Evolutionary conservation across 2,329 filamentous ascomycete species (phyloP), one percentile per base, ranked within the genome.

Genomic region (Arachnomyces sp.): DNA sequence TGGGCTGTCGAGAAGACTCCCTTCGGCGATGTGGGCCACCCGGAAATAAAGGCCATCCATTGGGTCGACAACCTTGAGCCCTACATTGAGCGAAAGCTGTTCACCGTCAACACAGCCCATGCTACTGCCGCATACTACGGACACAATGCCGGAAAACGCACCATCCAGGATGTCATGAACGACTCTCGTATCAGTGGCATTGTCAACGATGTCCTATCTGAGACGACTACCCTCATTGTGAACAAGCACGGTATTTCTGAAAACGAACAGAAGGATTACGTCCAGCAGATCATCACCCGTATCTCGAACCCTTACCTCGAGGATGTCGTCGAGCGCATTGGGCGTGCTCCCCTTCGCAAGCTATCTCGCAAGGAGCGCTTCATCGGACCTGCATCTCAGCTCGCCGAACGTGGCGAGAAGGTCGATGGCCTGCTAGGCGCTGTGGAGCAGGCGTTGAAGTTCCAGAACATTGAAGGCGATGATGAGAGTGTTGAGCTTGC

Each of bases 81-180:
- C 43, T 98, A 90, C 72, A 96, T 98, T 57, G 92, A 98, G 80
- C 89, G 92, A 66, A 98, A 98, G 78, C 82, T 98, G 50, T 98
- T 89, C 75, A 98, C 92, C 15, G 90, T 98, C 76, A 98, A 98
- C 78, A 98, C 92, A 15, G 85, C 88, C 41, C 92, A 98, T 62
- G 92, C 92, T 44, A 94, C 90, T 6, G 89, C 89, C 14, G 90
- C 92, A 44, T 96, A 96, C 77, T 89, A 92, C 66, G 90, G 89
- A 40, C 85, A 94, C 75, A 77, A 88, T 69, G 77, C 81, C 51
- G 81, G 85, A 59, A 90, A 93, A 75, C 74, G 78, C 58, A 93
- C 84, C 45, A 87, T 98, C 52, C 86, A 92, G 61, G 90, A 96
- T 55, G 84, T 89, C 7, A 77, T 96, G 49, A 77, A 79, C 46